Evolutionary conservation across 345 rosid genomes (phyloP), one percentile per base, ranked within the genome.

Genomic region (Rhodamnia argentea): DNA sequence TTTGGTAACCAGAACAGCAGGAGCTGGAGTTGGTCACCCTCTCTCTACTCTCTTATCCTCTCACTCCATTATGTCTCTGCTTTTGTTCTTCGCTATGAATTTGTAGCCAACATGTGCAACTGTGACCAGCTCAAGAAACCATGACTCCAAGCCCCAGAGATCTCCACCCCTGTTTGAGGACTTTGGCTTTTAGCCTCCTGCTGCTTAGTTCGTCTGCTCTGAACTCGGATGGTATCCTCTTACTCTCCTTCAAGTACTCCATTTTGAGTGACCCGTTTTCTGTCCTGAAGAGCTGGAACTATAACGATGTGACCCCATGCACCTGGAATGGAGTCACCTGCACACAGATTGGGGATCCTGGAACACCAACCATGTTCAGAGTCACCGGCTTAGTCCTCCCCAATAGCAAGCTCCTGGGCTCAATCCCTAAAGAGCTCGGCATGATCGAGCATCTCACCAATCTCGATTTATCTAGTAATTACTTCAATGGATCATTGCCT

Each of bases 1-100:
- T 96, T 93, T 87, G 97, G 93, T 95, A 82, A 94, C 93, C 95
- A 82, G 89, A 93, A 93, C 96, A 93, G 89, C 93, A 87, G 42
- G 86, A 88, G 86, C 91, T 90, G 89, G 89, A 92, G 94, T 93
- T 84, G 97, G 89, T 93, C 94, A 92, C 93, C 94, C 86, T 93
- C 90, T 91, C 88, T 90, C 81, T 11, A 10, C 23, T 42, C 81
- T 70, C 81, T 18, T 70, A 2, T 18, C 81, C 0, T 37, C 78
- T 70, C 81, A 37, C 81, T 70, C 81, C 81, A 37, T 44, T 37
- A 70, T 0, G 81, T 70, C 13, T 18, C 47, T 37, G 85, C 89
- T 26, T 57, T 37, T 53, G 26, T 57, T 62, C 59, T 52, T 26
- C 83, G 3, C 59, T 87, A 89, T 90, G 93, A 91, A 86, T 87